Conservation (phyloP, 495 filamentous ascomycete species). For the Lepidopterella palustris region DNA sequence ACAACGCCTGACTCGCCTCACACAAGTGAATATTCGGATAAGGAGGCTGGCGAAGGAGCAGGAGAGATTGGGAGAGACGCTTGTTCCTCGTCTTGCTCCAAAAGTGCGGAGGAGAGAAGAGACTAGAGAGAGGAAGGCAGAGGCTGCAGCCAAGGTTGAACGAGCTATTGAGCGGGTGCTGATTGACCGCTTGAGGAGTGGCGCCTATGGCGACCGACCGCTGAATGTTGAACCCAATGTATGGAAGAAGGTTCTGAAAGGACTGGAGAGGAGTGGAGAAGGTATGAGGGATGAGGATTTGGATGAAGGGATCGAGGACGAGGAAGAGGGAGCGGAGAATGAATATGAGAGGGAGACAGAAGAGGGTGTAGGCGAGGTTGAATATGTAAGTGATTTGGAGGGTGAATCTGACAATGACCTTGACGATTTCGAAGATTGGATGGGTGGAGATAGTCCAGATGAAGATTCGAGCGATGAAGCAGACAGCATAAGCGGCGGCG, state of each 20-base stretch:
- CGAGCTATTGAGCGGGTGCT: conserved; percentile 92
- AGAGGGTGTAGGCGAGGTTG: conserved; percentile 69
- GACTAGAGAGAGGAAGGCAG: conserved; percentile 86
- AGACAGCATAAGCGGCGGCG: conserved; percentile 27
- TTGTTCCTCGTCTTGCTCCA: conserved; percentile 86
- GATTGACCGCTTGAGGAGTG: conserved; percentile 82
- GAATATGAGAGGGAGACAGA: conserved; percentile 57
- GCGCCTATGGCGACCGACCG: conserved; percentile 90
- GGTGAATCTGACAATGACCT: conserved; percentile 46
- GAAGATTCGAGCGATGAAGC: conserved; percentile 41
- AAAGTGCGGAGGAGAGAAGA: conserved; percentile 86
- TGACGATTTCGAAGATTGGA: conserved; percentile 70
- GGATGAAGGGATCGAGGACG: conserved; percentile 78
- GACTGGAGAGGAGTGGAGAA: conserved; percentile 79
- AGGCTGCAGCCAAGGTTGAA: conserved; percentile 92
- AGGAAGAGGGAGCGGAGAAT: conserved; percentile 63
- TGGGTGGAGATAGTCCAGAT: conserved; percentile 56
- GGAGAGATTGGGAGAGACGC: conserved; percentile 77
- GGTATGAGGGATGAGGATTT: conserved; percentile 79
- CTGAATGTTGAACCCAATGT: conserved; percentile 89
- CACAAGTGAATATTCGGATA: conserved; percentile 86
- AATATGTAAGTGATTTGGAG: conserved; percentile 75
- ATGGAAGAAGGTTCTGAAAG: conserved; percentile 95
- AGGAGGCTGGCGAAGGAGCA: conserved; percentile 79
- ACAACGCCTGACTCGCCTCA: conserved; percentile 87